These are phyloP conservation scores for Ophiostoma tasmaniense DNA, from an alignment of 2,329 filamentous ascomycete genomes.

Conservation along the genomic window DNA sequence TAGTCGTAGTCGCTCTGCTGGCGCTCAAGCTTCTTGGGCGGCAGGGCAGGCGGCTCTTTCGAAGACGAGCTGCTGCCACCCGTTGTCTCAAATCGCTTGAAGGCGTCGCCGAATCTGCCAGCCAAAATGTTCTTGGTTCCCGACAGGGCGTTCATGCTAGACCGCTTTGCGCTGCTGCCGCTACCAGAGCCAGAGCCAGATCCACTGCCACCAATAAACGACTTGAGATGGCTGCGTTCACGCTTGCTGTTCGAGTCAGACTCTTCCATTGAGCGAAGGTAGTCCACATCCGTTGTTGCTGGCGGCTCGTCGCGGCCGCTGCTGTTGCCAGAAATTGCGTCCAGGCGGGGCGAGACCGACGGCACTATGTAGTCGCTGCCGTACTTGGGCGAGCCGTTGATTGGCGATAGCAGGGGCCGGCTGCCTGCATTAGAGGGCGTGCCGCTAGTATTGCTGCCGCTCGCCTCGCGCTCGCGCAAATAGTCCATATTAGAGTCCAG, in stretches of 20 bases:
- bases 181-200: not conserved
- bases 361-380: conserved; percentile 20
- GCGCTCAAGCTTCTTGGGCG: conserved; percentile 39
- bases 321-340: conserved; percentile 14
- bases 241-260: conserved; percentile 34
- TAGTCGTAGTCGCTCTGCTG: conserved; percentile 63
- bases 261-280: conserved; percentile 52
- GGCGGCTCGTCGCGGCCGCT: conserved; percentile 40
- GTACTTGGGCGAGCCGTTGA: conserved; percentile 28
- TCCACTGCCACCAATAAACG: conserved; percentile 24
- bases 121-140: conserved; percentile 75
- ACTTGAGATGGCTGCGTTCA: conserved; percentile 45
- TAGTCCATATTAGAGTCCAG: conserved; percentile 77
- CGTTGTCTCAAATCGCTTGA: conserved; percentile 70
- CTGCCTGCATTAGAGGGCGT: conserved; percentile 30
- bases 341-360: not conserved
- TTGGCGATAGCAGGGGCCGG: conserved; percentile 32
- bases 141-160: conserved; percentile 63
- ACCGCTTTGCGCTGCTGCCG: conserved; percentile 50
- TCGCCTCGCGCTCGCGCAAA: conserved; percentile 62
- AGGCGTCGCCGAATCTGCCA: conserved; percentile 86
- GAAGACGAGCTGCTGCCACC: conserved; percentile 27
- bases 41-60: conserved; percentile 20
- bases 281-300: conserved; percentile 75
- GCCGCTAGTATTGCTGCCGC: not conserved